These are phyloP conservation scores for Panaeolus cyanescens DNA, from an alignment of 768 basidiomycete species.

Conservation along the genomic window DNA sequence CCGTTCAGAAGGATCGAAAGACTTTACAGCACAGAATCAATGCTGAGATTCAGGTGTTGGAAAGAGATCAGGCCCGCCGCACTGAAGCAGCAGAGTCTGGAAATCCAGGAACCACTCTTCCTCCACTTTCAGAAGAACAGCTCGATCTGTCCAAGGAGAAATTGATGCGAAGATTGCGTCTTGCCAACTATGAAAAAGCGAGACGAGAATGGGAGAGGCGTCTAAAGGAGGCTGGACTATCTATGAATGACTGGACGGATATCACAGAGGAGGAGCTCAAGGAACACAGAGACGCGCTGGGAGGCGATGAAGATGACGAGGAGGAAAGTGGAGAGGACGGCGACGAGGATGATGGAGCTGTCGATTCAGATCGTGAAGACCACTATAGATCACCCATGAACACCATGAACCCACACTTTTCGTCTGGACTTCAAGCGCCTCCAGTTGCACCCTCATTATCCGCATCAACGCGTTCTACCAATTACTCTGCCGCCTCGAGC, in stretches of 20 bases:
- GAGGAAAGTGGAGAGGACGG: constrained; percentile 22
- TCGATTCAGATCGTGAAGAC: constrained; percentile 8
- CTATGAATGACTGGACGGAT: constrained; percentile 45
- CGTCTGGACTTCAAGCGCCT: constrained; percentile 4
- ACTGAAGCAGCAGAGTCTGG: neutral
- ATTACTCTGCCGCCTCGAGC: constrained; percentile 35
- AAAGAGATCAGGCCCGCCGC: neutral
- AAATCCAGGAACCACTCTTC: neutral
- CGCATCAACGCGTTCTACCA: constrained; percentile 33
- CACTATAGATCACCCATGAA: constrained; percentile 15
- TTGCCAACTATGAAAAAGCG: constrained; percentile 18
- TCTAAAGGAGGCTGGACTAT: constrained; percentile 33
- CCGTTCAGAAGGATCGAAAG: neutral
- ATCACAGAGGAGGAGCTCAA: constrained; percentile 39
- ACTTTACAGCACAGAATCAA: constrained; percentile 2
- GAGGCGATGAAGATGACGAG: constrained; percentile 33
- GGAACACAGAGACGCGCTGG: constrained; percentile 37
- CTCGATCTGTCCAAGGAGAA: constrained; percentile 1
- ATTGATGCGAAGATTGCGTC: neutral
- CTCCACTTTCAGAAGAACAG: neutral
- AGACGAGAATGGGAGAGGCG: constrained; percentile 44
- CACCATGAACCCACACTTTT: constrained; percentile 6
- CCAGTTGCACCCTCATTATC: constrained; percentile 30
- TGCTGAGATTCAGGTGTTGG: neutral
- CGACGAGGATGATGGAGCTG: neutral